Conservation (phyloP, 1,284 basidiomycete genomes). For the Fomitopsis betulina region DNA sequence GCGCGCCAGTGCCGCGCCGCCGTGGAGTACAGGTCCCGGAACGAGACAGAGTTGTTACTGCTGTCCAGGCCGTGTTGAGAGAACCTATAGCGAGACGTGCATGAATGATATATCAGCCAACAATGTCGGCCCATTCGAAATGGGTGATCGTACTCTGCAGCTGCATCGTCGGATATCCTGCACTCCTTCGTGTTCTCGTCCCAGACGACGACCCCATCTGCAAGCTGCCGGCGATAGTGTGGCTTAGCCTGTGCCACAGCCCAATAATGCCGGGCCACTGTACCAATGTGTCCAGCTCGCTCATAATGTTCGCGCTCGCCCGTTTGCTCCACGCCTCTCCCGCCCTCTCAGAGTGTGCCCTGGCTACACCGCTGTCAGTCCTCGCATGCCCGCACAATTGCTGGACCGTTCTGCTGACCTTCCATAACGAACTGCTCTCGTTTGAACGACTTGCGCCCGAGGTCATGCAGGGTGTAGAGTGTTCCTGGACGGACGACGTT, state of each 20-base stretch:
- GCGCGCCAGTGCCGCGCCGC: background rate
- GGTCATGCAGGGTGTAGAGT: background rate
- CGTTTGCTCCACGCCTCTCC: background rate
- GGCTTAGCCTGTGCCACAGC: background rate
- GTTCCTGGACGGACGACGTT: background rate
- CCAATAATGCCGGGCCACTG: background rate
- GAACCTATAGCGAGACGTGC: background rate
- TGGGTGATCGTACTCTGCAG: background rate
- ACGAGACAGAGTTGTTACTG: background rate
- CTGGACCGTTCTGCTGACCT: background rate
- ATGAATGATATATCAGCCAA: too few relatives aligned
- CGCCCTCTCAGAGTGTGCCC: background rate
- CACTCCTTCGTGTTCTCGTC: background rate
- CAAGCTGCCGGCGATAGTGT: background rate
- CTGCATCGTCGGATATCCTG: background rate
- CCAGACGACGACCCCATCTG: background rate
- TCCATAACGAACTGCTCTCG: background rate
- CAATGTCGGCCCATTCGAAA: background rate
- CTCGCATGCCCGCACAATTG: background rate
- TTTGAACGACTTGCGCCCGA: background rate
- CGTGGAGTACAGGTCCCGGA: background rate
- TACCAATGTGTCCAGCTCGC: background rate
- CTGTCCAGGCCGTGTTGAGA: background rate
- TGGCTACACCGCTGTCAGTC: background rate
- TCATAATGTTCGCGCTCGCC: background rate